phyloP scores from a whole-genome alignment of 306 rosid species.

The Cercis canadensis region DNA sequence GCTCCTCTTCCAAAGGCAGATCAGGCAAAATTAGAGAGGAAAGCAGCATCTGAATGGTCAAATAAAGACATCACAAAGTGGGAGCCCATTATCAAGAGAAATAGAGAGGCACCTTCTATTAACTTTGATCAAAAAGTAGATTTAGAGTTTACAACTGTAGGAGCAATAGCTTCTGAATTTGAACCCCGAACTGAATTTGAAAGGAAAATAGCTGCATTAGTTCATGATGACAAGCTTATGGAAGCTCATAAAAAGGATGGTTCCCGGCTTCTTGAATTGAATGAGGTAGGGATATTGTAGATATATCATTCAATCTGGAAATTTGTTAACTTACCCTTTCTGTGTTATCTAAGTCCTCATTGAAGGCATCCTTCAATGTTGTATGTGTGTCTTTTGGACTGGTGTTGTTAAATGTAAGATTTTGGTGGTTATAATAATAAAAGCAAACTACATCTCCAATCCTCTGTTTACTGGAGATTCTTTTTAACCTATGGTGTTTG shows the following conservation, averaged over 20 bases:
- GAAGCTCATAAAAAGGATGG: constrained; percentile 92
- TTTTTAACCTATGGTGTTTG: constrained; percentile 12
- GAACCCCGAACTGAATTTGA: constrained; percentile 90
- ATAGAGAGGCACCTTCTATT: constrained; percentile 77
- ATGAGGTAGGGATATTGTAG: constrained; percentile 54
- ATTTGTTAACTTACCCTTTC: background rate
- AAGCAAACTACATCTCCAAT: background rate
- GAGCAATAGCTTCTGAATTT: constrained; percentile 88
- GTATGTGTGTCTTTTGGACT: constrained; percentile 6
- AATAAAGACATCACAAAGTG: constrained; percentile 73
- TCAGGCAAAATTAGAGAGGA: constrained; percentile 70
- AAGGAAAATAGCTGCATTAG: constrained; percentile 78
- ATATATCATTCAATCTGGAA: constrained; percentile 10
- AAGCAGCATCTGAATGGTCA: constrained; percentile 60
- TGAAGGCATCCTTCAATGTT: background rate
- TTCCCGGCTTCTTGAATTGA: constrained; percentile 81
- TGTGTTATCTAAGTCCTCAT: background rate
- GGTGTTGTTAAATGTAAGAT: too few relatives aligned
- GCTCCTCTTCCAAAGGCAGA: constrained; percentile 76
- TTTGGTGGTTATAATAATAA: background rate
- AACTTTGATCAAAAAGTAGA: constrained; percentile 66
- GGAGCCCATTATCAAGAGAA: constrained; percentile 77
- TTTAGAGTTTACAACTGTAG: constrained; percentile 80
- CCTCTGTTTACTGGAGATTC: background rate
- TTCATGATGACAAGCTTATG: constrained; percentile 54